These are phyloP conservation scores for Fusarium verrucosum DNA, from an alignment of 2,329 filamentous ascomycete species.

Conservation along the genomic window DNA sequence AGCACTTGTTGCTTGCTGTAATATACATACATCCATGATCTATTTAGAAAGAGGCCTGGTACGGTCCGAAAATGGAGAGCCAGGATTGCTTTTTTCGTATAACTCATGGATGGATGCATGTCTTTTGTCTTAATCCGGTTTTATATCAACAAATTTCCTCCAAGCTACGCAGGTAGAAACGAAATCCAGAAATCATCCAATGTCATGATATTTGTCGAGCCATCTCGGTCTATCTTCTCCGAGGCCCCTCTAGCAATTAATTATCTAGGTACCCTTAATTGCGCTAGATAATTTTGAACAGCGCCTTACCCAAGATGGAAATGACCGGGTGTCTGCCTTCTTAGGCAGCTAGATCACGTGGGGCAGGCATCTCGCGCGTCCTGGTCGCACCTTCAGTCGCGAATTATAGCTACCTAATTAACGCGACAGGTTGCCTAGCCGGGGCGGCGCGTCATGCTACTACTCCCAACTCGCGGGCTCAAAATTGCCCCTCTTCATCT, in stretches of 20 bases:
- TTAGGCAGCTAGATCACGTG: conserved; percentile 39
- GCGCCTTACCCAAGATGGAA: conserved; percentile 2
- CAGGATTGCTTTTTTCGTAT: conserved; percentile 36
- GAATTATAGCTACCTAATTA: conserved; percentile 46
- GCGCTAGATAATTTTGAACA: conserved; percentile 20
- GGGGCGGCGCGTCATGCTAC: conserved; percentile 52
- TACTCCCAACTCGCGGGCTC: conserved; percentile 32
- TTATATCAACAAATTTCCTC: conserved; percentile 4
- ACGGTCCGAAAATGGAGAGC: conserved; percentile 40
- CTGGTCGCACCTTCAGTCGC: conserved; percentile 33
- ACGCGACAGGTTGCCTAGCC: conserved; percentile 52
- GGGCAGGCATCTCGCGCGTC: conserved; percentile 31
- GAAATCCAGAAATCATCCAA: neutral
- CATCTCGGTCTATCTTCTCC: conserved; percentile 30
- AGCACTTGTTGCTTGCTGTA: conserved; percentile 45
- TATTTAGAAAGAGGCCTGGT: conserved; percentile 42
- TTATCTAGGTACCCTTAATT: neutral
- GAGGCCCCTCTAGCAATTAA: conserved; percentile 23
- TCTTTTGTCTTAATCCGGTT: conserved; percentile 6
- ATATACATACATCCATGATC: conserved; percentile 48
- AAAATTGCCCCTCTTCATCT: conserved; percentile 31
- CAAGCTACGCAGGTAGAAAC: neutral
- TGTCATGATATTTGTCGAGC: conserved; percentile 20
- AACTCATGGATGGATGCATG: conserved; percentile 38
- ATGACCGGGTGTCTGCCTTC: neutral